Evolutionary conservation across 352 stramenopile genomes (phyloP).

Genomic region (Phytopythium delawarense): DNA sequence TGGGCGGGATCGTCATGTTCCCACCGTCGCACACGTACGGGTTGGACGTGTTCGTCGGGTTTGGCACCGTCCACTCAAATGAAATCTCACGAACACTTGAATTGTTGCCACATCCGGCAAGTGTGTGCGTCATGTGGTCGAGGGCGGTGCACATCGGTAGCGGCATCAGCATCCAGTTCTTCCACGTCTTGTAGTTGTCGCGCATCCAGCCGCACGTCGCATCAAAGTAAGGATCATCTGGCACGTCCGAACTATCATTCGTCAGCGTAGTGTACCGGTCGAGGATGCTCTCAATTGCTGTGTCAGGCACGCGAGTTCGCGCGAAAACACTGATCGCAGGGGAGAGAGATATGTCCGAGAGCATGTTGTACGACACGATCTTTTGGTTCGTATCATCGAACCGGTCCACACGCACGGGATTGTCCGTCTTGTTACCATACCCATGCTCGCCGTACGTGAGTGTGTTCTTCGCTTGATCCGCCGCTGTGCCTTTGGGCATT

Average conservation of each 20-base stretch:
- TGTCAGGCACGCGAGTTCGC: conserved; percentile 8
- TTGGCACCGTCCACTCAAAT: conserved; percentile 17
- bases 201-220: conserved; percentile 22
- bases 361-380: conserved; percentile 17
- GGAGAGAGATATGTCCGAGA: neutral
- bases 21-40: conserved; percentile 26
- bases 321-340: conserved; percentile 1
- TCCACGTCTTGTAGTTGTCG: conserved; percentile 24
- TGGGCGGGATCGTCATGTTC: conserved; percentile 3
- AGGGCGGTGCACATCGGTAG: conserved; percentile 18
- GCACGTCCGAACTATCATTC: too few species aligned
- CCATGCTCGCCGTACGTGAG: conserved; percentile 24
- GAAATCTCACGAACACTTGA: conserved; percentile 2
- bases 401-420: conserved; percentile 26
- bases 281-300: conserved; percentile 8
- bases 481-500: conserved; percentile 16
- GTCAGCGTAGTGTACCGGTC: neutral
- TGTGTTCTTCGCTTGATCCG: conserved; percentile 7
- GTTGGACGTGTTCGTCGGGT: conserved; percentile 13
- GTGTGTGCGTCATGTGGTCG: conserved; percentile 15
- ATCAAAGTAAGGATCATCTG: too few species aligned
- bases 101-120: conserved; percentile 8
- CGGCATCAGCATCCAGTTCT: conserved; percentile 12
- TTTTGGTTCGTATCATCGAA: conserved; percentile 29
- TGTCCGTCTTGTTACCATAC: conserved; percentile 13